phyloP scores from a whole-genome alignment of 2,329 filamentous ascomycete species.

The Colletotrichum caudatum region DNA sequence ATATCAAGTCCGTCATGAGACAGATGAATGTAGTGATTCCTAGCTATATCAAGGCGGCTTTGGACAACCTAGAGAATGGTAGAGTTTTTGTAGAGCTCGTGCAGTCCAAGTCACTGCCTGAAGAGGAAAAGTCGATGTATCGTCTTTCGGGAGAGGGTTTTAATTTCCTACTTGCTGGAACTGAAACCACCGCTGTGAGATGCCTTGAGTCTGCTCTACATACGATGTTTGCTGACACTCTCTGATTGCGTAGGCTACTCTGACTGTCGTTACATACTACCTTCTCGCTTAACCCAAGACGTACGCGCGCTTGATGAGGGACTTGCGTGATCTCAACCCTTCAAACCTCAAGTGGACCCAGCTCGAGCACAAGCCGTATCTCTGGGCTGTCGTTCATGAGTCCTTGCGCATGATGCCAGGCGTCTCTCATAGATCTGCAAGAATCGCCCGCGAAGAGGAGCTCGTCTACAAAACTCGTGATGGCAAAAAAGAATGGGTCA shows the following conservation, averaged over 20 bases:
- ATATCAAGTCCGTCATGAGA: constrained; percentile 46
- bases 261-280: constrained; percentile 48
- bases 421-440: constrained; percentile 40
- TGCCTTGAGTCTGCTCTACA: background rate
- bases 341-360: constrained; percentile 46
- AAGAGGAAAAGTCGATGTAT: constrained; percentile 38
- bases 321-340: constrained; percentile 46
- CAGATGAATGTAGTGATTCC: constrained; percentile 47
- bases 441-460: constrained; percentile 43
- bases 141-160: constrained; percentile 37
- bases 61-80: constrained; percentile 44
- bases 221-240: background rate
- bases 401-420: constrained; percentile 45
- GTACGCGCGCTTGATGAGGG: constrained; percentile 44
- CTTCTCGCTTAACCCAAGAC: constrained; percentile 46
- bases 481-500: constrained; percentile 41
- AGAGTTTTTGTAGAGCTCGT: constrained; percentile 48
- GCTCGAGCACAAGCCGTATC: constrained; percentile 56
- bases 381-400: constrained; percentile 46
- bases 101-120: constrained; percentile 42
- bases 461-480: constrained; percentile 44
- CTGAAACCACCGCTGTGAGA: constrained; percentile 59
- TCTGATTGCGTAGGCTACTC: constrained; percentile 36
- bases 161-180: constrained; percentile 64
- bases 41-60: constrained; percentile 44